Base-by-base conservation (phyloP, 179 eudicot genomes). In the Corrigiola litoralis region DNA sequence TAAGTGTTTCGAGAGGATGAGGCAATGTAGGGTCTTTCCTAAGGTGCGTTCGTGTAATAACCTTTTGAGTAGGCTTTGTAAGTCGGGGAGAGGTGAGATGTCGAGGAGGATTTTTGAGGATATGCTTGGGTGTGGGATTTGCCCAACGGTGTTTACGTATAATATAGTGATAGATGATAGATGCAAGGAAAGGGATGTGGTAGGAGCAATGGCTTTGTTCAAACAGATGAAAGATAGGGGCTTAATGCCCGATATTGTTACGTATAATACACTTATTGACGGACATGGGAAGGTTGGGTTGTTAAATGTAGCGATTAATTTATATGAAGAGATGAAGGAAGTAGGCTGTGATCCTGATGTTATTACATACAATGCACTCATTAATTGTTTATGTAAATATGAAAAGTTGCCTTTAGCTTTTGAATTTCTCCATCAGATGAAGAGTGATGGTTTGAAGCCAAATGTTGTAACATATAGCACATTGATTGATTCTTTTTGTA, bases 391-490 rank as follows among this genome's bases (percentile, higher is more conserved):
- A 27, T 90, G 96, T 79, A 90, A 88, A 78, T 84, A 58, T 53
- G 89, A 79, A 57, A 86, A 74, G 50, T 67, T 94, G 73, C 83
- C 88, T 63, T 41, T 41, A 71, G 94, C 99, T 50, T 85, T 83
- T 58, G 72, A 71, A 48, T 90, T 81, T 88, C 85, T 94, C n/a
- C 80, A 48, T 63, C 73, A 72, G 71, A 90, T 94, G 94, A 94
- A 68, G 77, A 75, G 63, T 68, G 80, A 68, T 54, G 87, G 88
- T 34, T 65, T 90, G 74, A 81, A 75, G 78, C 97, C 99, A 49
- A 90, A 84, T 75, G 88, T 86, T 42, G 87, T 94, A 65, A 94
- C 97, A 52, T 94, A 94, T 72, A 94, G 99, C 80, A 90, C 96
- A 46, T 83, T 90, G 66, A 83, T 94, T 67, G 99, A 94, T 88